phyloP scores from a whole-genome alignment of 2,329 filamentous ascomycete genomes.

The Fusarium concolor region DNA sequence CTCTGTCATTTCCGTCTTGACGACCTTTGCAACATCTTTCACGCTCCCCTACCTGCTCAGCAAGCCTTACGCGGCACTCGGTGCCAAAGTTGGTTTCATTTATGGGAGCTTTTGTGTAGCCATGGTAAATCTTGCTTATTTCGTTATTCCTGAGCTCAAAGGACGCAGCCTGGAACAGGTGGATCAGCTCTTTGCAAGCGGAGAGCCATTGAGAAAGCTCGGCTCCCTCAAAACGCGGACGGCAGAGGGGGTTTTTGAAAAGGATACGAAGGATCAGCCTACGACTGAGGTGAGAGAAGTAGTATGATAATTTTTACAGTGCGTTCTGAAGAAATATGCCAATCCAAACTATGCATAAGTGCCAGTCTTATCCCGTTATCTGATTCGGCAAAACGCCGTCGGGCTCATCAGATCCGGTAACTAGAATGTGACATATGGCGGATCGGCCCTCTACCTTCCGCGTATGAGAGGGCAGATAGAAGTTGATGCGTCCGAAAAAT shows the following conservation, averaged over 20 bases:
- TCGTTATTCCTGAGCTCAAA: conserved; percentile 68
- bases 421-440: too few relatives aligned
- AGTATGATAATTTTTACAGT: accelerated
- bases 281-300: background rate
- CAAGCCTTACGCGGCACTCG: conserved; percentile 50
- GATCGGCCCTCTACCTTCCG: too few relatives aligned
- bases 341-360: too few relatives aligned
- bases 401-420: too few relatives aligned
- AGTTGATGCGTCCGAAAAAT: too few relatives aligned
- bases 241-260: background rate
- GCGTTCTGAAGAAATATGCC: too few relatives aligned
- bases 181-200: conserved; percentile 54
- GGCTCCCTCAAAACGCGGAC: background rate
- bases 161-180: conserved; percentile 66
- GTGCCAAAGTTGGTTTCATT: conserved; percentile 54
- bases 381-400: too few relatives aligned
- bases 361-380: too few relatives aligned
- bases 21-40: conserved; percentile 51
- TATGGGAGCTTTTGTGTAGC: conserved; percentile 46
- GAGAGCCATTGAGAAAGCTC: background rate
- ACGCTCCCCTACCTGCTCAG: conserved; percentile 54
- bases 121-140: background rate
- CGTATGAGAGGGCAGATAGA: too few relatives aligned
- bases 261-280: background rate
- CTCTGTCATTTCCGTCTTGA: conserved; percentile 45